These are phyloP conservation scores for Acanthamoeba culbertsoni DNA, from an alignment of 208 protist species.

Conservation along the genomic window DNA sequence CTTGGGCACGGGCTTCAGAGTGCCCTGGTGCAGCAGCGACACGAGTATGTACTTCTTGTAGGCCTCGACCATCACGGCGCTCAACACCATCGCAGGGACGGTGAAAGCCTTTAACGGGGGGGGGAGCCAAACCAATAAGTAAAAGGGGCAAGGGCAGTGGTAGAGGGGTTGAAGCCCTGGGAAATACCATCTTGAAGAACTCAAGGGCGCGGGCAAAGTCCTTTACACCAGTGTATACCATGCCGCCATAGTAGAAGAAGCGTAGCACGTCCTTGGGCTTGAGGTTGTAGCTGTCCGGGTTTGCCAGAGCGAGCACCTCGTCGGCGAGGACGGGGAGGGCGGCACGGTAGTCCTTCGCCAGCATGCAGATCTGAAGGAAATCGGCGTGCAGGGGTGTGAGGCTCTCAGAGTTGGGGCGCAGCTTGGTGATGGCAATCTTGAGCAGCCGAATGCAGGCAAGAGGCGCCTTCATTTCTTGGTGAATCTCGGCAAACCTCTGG, in stretches of 20 bases:
- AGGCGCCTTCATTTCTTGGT: slow-evolving; percentile 12
- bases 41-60: slow-evolving; percentile 83
- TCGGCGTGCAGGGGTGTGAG: slow-evolving; percentile 78
- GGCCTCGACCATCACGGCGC: slow-evolving; percentile 76
- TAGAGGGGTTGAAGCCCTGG: not conserved
- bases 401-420: slow-evolving; percentile 52
- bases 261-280: slow-evolving; percentile 73
- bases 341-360: slow-evolving; percentile 73
- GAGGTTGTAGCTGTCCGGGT: slow-evolving; percentile 55
- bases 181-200: slow-evolving; percentile 67
- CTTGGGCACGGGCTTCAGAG: slow-evolving; percentile 59
- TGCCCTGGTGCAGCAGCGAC: slow-evolving; percentile 70
- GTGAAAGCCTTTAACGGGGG: slow-evolving; percentile 54
- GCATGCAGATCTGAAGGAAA: slow-evolving; percentile 74
- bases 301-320: slow-evolving; percentile 59
- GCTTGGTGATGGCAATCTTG: slow-evolving; percentile 22
- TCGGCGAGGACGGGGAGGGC: slow-evolving; percentile 68
- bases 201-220: slow-evolving; percentile 70
- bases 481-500: slow-evolving; percentile 63
- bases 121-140: not conserved
- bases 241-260: slow-evolving; percentile 83
- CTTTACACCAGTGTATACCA: slow-evolving; percentile 76
- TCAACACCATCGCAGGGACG: slow-evolving; percentile 73
- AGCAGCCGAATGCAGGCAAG: slow-evolving; percentile 61
- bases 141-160: not conserved